Conservation (phyloP, 352 stramenopile genomes). For the Saprolegnia diclina region DNA sequence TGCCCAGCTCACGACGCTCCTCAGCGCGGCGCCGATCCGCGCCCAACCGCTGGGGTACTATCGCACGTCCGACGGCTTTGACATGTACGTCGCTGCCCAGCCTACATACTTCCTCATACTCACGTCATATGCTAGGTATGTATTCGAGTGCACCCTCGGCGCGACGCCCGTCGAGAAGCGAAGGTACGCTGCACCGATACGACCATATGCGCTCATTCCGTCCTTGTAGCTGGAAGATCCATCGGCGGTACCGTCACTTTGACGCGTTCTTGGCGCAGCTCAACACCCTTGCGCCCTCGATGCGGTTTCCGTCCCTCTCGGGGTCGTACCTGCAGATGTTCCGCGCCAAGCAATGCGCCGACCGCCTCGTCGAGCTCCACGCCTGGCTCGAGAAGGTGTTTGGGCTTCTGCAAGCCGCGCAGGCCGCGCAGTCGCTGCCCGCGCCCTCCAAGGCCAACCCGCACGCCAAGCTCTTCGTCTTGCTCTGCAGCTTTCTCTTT, state of each 20-base stretch:
- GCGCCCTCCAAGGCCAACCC: not conserved
- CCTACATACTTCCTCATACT: not conserved
- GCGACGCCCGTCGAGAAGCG: conserved; percentile 35
- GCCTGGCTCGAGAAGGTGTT: conserved; percentile 56
- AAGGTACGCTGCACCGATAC: conserved; percentile 31
- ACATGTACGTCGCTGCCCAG: conserved; percentile 50
- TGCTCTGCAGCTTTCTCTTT: conserved; percentile 64
- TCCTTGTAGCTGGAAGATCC: conserved; percentile 66
- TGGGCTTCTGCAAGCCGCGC: conserved; percentile 58
- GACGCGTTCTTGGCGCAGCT: conserved; percentile 65
- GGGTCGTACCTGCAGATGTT: conserved; percentile 81
- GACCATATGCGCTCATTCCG: not conserved
- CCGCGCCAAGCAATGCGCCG: conserved; percentile 66
- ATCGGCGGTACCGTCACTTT: conserved; percentile 80
- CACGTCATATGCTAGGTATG: conserved; percentile 42
- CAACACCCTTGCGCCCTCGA: conserved; percentile 45
- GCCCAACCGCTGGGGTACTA: conserved; percentile 74
- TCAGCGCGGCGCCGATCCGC: conserved; percentile 43
- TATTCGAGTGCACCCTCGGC: conserved; percentile 63
- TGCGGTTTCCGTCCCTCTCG: conserved; percentile 56
- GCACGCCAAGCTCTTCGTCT: conserved; percentile 28
- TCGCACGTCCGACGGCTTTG: conserved; percentile 63
- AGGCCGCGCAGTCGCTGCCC: conserved; percentile 21
- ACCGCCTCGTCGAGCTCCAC: conserved; percentile 67
- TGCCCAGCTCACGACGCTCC: conserved; percentile 44